phyloP scores from a whole-genome alignment of 2,329 filamentous ascomycete species.

The Talaromyces sp. region DNA sequence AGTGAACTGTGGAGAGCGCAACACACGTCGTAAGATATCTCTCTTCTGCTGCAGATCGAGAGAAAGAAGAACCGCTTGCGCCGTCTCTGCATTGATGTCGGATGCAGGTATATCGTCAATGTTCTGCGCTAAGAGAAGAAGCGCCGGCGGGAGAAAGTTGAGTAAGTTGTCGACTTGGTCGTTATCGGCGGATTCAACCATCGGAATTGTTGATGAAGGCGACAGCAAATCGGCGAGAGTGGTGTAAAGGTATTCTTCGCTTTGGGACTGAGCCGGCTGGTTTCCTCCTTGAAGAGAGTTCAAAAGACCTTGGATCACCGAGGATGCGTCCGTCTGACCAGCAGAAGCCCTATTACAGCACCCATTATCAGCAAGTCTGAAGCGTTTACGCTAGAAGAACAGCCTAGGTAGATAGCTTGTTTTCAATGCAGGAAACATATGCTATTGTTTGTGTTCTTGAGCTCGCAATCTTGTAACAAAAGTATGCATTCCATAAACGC shows the following conservation, averaged over 20 bases:
- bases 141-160: conserved; percentile 70
- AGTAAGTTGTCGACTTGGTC: conserved; percentile 71
- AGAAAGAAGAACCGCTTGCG: conserved; percentile 70
- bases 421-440: conserved; percentile 7
- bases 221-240: conserved; percentile 82
- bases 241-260: conserved; percentile 67
- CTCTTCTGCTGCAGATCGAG: conserved; percentile 75
- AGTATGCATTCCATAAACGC: conserved; percentile 17
- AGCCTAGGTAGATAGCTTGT: conserved; percentile 12
- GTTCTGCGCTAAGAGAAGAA: conserved; percentile 73
- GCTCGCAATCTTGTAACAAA: conserved; percentile 4
- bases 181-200: conserved; percentile 64
- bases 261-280: conserved; percentile 43
- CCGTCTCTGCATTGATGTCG: conserved; percentile 65
- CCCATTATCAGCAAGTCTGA: conserved; percentile 19
- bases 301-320: conserved; percentile 82
- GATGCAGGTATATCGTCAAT: conserved; percentile 57
- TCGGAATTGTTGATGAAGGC: conserved; percentile 71
- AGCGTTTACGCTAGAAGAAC: conserved; percentile 14
- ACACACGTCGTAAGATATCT: conserved; percentile 71
- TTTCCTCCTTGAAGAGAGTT: conserved; percentile 66
- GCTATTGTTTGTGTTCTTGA: conserved; percentile 15
- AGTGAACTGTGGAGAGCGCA: conserved; percentile 84
- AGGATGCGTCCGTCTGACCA: conserved; percentile 65
- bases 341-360: conserved; percentile 54